phyloP scores from a whole-genome alignment of 2,329 filamentous ascomycete genomes.

The Tolypocladium paradoxum region DNA sequence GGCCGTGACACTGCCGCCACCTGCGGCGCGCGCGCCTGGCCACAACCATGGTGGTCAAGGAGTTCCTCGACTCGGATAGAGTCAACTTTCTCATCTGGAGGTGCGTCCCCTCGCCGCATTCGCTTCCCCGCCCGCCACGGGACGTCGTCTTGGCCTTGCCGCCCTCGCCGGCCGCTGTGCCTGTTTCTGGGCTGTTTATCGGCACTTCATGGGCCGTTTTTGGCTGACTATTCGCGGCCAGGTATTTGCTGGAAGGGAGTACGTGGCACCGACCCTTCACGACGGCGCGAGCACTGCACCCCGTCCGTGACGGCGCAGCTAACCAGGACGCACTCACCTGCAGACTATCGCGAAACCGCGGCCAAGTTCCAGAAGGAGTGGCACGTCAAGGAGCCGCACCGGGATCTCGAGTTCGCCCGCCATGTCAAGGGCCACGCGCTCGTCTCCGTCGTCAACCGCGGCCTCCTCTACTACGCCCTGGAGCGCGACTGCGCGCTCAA shows the following conservation, averaged over 20 bases:
- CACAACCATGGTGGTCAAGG: slow-evolving; percentile 41
- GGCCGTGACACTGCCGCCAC: slow-evolving; percentile 20
- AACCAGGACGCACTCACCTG: slow-evolving; percentile 10
- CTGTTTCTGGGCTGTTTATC: not conserved
- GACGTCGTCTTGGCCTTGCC: slow-evolving; percentile 3
- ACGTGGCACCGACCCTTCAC: slow-evolving; percentile 25
- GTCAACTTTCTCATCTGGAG: slow-evolving; percentile 63
- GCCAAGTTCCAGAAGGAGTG: slow-evolving; percentile 60
- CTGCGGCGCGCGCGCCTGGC: slow-evolving; percentile 17
- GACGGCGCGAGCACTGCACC: not conserved
- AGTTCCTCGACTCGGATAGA: slow-evolving; percentile 54
- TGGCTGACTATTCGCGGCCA: slow-evolving; percentile 17
- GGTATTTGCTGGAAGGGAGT: slow-evolving; percentile 53
- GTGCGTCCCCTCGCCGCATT: slow-evolving; percentile 35
- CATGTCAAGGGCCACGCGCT: slow-evolving; percentile 55
- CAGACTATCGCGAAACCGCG: slow-evolving; percentile 58
- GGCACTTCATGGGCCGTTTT: slow-evolving; percentile 1
- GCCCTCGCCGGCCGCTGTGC: not conserved
- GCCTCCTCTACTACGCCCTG: slow-evolving; percentile 48
- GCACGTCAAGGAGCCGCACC: slow-evolving; percentile 51
- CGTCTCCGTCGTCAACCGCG: slow-evolving; percentile 52
- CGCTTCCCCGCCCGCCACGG: slow-evolving; percentile 10
- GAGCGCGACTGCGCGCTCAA: slow-evolving; percentile 43
- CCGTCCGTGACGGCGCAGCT: slow-evolving; percentile 7
- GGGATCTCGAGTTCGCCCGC: slow-evolving; percentile 51